A percentile compares a stretch with the other conserved stretches of the same genome.
Evolutionary conservation across 768 basidiomycete genomes (phyloP).

Genomic region (Kwoniella newhampshirensis): DNA sequence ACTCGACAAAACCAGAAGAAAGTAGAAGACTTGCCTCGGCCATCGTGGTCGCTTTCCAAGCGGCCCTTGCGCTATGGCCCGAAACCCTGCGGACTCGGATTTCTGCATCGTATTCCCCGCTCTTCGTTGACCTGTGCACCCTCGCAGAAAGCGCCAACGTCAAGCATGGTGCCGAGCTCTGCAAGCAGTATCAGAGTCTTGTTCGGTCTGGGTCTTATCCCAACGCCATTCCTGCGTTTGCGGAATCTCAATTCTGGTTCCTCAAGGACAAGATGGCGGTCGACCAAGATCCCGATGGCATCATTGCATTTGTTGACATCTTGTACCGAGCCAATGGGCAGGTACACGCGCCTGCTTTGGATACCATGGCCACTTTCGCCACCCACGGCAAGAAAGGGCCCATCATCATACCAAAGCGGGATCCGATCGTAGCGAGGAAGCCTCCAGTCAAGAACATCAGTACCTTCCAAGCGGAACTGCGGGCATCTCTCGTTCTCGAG

Average conservation of each 20-base stretch:
- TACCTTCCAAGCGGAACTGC: slow-evolving; percentile 3
- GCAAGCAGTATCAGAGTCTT: slow-evolving; percentile 12
- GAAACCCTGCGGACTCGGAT: slow-evolving; percentile 2
- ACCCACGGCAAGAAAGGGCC: neutral
- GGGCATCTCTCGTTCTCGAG: slow-evolving; percentile 14
- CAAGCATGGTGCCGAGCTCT: slow-evolving; percentile 17
- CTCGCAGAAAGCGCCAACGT: slow-evolving; percentile 7
- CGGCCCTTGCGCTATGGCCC: slow-evolving; percentile 19
- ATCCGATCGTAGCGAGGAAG: too few relatives aligned
- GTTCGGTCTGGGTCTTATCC: neutral
- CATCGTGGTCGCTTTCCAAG: slow-evolving; percentile 6
- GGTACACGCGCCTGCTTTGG: slow-evolving; percentile 26
- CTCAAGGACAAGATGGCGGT: slow-evolving; percentile 74
- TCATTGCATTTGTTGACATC: slow-evolving; percentile 32
- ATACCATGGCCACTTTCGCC: slow-evolving; percentile 9
- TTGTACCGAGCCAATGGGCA: slow-evolving; percentile 28
- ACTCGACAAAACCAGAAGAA: neutral
- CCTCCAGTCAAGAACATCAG: too few relatives aligned
- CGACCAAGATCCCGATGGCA: slow-evolving; percentile 15
- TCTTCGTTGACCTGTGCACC: slow-evolving; percentile 10
- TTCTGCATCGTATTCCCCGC: slow-evolving; percentile 6
- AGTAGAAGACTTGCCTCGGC: too few relatives aligned
- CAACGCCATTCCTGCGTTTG: slow-evolving; percentile 9
- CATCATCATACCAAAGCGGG: too few relatives aligned
- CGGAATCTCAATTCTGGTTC: slow-evolving; percentile 71